A percentile compares a stretch with the other conserved stretches of the same genome.
Conservation (phyloP, 371 early-diverging fungal genomes). For the Batkoa obscura region DNA sequence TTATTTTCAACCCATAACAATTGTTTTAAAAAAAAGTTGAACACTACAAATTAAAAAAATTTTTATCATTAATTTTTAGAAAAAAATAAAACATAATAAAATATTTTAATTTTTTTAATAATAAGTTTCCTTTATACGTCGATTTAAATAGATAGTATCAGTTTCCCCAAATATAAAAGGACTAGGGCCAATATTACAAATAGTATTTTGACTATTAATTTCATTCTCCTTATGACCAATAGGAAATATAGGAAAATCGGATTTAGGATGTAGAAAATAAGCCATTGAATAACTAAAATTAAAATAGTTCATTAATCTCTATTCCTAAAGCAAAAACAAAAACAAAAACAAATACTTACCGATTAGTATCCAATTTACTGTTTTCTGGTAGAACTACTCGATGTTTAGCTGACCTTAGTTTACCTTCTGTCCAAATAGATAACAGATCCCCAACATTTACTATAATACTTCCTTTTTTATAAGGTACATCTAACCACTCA, state of each 20-base stretch:
- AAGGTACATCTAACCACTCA: background rate
- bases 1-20: too few species aligned
- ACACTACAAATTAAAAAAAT: too few species aligned
- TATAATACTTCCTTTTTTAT: background rate
- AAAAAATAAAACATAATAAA: too few species aligned
- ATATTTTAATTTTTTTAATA: too few species aligned
- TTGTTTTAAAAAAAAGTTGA: too few species aligned
- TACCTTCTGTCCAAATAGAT: conserved; percentile 1
- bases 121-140: background rate
- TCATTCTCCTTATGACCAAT: background rate
- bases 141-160: background rate
- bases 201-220: background rate
- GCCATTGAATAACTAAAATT: background rate
- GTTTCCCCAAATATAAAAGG: background rate
- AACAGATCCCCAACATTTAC: conserved; percentile 1
- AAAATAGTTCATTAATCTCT: too few species aligned
- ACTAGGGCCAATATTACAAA: background rate
- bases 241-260: background rate
- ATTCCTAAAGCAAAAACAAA: too few species aligned
- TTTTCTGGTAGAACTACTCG: background rate
- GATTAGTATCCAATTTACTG: too few species aligned
- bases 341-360: too few species aligned
- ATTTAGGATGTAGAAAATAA: background rate
- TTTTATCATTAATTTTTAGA: too few species aligned
- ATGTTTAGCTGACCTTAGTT: background rate